phyloP scores from a whole-genome alignment of 805 yeast species.

The Isabelozyma rhagii region DNA sequence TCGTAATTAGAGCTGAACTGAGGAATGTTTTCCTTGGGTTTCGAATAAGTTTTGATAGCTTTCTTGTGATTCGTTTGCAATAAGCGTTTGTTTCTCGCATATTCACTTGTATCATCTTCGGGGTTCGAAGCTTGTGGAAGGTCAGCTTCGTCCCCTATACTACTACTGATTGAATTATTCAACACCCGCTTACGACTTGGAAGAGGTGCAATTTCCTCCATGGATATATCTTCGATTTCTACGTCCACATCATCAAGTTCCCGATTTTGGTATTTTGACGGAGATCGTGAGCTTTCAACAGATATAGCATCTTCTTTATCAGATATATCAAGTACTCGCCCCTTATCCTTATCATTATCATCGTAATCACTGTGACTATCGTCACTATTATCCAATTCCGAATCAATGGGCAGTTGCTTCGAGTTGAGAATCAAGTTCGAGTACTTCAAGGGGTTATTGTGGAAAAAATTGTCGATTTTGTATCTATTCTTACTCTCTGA shows the following conservation, averaged over 20 bases:
- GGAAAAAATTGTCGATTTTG: not conserved
- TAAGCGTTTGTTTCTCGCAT: not conserved
- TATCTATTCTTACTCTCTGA: not conserved
- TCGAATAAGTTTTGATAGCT: not conserved
- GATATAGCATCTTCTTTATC: slow-evolving; percentile 1
- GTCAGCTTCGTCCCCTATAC: not conserved
- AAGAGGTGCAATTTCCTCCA: not conserved
- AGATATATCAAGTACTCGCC: not conserved
- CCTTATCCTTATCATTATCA: not conserved
- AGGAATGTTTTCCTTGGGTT: not conserved
- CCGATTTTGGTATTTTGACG: not conserved
- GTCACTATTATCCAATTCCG: not conserved
- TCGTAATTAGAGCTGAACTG: not conserved
- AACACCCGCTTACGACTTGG: not conserved
- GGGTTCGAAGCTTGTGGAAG: not conserved
- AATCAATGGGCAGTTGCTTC: not conserved
- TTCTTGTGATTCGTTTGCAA: not conserved
- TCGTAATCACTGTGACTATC: not conserved
- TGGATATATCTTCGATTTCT: not conserved
- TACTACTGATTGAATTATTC: not conserved
- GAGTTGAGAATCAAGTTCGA: not conserved
- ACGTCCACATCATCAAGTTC: not conserved
- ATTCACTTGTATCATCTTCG: not conserved
- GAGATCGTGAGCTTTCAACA: not conserved
- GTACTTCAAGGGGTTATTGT: not conserved